Evolutionary conservation across 1,139 yeast species (phyloP).

Genomic region (Suhomyces bribrorum): DNA sequence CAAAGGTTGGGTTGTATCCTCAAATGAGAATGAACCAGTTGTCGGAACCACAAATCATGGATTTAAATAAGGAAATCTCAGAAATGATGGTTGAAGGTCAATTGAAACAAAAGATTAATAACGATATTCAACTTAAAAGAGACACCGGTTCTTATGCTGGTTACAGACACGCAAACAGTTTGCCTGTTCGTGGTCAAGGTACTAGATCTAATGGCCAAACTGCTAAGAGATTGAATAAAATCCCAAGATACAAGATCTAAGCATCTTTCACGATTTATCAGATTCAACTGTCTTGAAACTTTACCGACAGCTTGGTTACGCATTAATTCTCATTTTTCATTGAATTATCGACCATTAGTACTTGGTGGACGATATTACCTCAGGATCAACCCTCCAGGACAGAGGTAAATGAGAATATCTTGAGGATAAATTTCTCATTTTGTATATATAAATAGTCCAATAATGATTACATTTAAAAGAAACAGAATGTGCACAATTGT

Average conservation of each 20-base stretch:
- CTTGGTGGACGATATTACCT: too few relatives aligned
- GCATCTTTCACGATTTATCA: too few relatives aligned
- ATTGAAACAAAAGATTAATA: constrained; percentile 73
- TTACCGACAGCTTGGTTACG: too few relatives aligned
- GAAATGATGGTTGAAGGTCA: constrained; percentile 84
- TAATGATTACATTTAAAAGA: background rate
- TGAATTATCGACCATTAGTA: too few relatives aligned
- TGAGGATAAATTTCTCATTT: too few relatives aligned
- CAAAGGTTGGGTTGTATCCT: constrained; percentile 89
- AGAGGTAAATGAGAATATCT: background rate
- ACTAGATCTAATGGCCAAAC: constrained; percentile 90
- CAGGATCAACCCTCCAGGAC: background rate
- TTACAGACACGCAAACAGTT: constrained; percentile 81
- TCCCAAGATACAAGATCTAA: constrained; percentile 55
- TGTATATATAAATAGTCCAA: background rate
- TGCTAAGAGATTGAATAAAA: constrained; percentile 79
- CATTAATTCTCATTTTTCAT: too few relatives aligned
- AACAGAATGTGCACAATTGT: background rate
- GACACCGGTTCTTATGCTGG: constrained; percentile 86
- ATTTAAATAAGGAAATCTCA: constrained; percentile 83
- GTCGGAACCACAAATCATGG: constrained; percentile 82
- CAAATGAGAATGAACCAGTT: constrained; percentile 93
- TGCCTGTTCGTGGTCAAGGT: constrained; percentile 92
- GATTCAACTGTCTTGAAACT: too few relatives aligned
- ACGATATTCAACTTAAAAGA: constrained; percentile 79